Conservation (phyloP, 352 stramenopile species). For the Phytophthora idaei region DNA sequence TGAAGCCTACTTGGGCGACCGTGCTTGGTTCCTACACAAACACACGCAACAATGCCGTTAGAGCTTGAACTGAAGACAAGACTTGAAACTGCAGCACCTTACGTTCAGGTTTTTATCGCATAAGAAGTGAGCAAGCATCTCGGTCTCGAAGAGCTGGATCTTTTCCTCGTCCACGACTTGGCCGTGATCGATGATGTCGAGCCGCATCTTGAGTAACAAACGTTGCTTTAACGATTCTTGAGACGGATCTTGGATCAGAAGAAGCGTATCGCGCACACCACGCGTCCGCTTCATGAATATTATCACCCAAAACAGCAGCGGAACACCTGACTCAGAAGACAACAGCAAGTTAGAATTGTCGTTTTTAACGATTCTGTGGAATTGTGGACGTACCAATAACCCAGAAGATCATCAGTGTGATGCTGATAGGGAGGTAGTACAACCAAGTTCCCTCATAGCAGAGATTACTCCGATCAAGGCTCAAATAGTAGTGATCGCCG, state of each 20-base stretch:
- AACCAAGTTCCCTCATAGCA: conserved; percentile 68
- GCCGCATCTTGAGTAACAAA: conserved; percentile 51
- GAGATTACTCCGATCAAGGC: conserved; percentile 56
- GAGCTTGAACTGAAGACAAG: background rate
- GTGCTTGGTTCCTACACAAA: conserved; percentile 66
- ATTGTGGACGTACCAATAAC: conserved; percentile 49
- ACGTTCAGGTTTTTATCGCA: conserved; percentile 62
- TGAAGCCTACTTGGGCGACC: conserved; percentile 78
- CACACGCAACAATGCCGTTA: background rate
- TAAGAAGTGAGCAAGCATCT: conserved; percentile 63
- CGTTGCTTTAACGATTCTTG: conserved; percentile 50
- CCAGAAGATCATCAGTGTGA: conserved; percentile 56
- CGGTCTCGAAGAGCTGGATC: conserved; percentile 50
- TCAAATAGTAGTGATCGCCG: conserved; percentile 64
- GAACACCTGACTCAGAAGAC: conserved; percentile 45
- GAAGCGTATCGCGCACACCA: conserved; percentile 55
- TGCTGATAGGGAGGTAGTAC: conserved; percentile 59
- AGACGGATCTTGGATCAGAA: conserved; percentile 49
- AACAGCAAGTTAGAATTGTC: background rate
- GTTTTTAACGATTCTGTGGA: background rate
- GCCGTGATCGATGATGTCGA: conserved; percentile 48
- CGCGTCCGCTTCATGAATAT: conserved; percentile 55
- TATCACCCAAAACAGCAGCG: conserved; percentile 74
- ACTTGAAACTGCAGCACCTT: background rate
- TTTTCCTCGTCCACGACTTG: conserved; percentile 54